phyloP scores from a whole-genome alignment of 2,329 filamentous ascomycete genomes.

The Annulohypoxylon truncatum region DNA sequence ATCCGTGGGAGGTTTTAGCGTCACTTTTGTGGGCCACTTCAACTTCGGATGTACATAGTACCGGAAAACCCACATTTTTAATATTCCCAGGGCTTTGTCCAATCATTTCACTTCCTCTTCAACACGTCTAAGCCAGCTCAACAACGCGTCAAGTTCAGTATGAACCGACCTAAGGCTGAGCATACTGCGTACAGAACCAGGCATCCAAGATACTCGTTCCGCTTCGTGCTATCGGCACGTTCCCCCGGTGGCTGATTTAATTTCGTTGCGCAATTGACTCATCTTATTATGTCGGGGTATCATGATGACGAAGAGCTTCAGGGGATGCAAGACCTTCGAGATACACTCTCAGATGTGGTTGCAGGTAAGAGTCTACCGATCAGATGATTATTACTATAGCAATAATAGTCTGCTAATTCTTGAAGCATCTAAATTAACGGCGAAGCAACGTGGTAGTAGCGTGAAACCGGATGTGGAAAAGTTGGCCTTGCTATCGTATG shows the following conservation, averaged over 20 bases:
- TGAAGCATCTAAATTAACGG: conserved; percentile 68
- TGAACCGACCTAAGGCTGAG: conserved; percentile 18
- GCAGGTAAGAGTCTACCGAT: conserved; percentile 40
- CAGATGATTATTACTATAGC: background rate
- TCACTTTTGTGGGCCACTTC: background rate
- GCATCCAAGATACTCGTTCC: background rate
- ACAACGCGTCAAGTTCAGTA: conserved; percentile 23
- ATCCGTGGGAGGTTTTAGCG: background rate
- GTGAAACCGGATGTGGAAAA: conserved; percentile 73
- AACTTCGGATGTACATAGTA: background rate
- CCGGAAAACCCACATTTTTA: conserved; percentile 11
- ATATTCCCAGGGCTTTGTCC: background rate
- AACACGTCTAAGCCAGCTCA: conserved; percentile 23
- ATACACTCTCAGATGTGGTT: conserved; percentile 40
- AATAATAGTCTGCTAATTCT: conserved; percentile 11
- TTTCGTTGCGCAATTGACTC: background rate
- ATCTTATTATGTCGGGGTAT: conserved; percentile 29
- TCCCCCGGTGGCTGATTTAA: background rate
- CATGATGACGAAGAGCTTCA: conserved; percentile 12
- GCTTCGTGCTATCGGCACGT: background rate
- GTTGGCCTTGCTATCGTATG: conserved; percentile 72
- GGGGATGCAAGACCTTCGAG: conserved; percentile 30
- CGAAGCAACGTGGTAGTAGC: conserved; percentile 72
- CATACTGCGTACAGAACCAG: background rate
- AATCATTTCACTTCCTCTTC: conserved; percentile 11